These are phyloP conservation scores for Lindgomyces ingoldianus DNA, from an alignment of 495 filamentous ascomycete genomes.

Conservation along the genomic window DNA sequence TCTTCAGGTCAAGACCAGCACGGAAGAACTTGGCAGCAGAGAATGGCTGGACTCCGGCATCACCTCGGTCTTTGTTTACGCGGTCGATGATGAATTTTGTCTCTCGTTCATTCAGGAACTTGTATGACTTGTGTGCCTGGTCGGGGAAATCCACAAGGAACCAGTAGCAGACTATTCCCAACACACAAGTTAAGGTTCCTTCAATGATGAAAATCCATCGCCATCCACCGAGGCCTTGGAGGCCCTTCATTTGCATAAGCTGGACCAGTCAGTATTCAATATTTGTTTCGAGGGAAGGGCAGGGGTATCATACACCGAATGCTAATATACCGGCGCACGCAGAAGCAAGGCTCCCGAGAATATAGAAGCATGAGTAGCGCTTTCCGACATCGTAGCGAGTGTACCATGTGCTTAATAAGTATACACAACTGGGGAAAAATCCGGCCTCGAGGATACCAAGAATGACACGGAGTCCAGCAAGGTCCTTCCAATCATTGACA, in stretches of 20 bases:
- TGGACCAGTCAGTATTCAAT: conserved; percentile 37
- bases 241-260: conserved; percentile 37
- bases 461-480: conserved; percentile 59
- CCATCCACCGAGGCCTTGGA: conserved; percentile 57
- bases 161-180: conserved; percentile 44
- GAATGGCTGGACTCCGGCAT: conserved; percentile 43
- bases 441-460: conserved; percentile 67
- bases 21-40: conserved; percentile 41
- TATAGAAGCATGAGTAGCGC: conserved; percentile 64
- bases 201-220: conserved; percentile 63
- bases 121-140: conserved; percentile 38
- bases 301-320: conserved; percentile 60
- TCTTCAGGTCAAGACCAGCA: conserved; percentile 43
- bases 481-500: conserved; percentile 50
- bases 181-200: conserved; percentile 51
- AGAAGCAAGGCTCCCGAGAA: conserved; percentile 63
- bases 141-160: conserved; percentile 41
- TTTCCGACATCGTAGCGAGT: conserved; percentile 65
- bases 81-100: conserved; percentile 46
- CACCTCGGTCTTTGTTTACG: conserved; percentile 46
- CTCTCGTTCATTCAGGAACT: conserved; percentile 42
- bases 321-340: conserved; percentile 65
- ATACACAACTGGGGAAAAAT: conserved; percentile 66
- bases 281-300: conserved; percentile 14
- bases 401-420: conserved; percentile 66